These are phyloP conservation scores for Barbarea vulgaris DNA, from an alignment of 345 rosid species.

Conservation along the genomic window DNA sequence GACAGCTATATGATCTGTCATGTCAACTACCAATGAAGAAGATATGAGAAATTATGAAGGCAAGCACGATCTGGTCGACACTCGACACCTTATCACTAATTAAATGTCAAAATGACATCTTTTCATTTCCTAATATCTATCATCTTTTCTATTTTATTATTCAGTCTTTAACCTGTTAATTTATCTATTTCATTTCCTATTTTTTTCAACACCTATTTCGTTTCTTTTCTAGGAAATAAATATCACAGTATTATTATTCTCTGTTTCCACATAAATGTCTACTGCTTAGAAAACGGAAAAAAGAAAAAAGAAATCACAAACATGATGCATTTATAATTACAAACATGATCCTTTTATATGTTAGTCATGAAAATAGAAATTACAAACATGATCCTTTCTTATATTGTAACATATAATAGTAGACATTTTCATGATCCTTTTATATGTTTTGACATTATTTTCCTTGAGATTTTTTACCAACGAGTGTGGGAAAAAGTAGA, in stretches of 20 bases:
- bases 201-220: neutral
- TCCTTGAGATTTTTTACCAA: neutral
- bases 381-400: neutral
- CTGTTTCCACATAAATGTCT: neutral
- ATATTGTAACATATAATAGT: no score
- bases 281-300: neutral
- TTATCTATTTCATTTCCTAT: neutral
- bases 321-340: no score
- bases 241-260: neutral
- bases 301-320: neutral
- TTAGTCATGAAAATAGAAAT: neutral
- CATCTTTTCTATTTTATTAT: neutral
- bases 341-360: no score
- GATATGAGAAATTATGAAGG: slow-evolving; percentile 23
- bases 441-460: neutral
- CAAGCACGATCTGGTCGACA: slow-evolving; percentile 40
- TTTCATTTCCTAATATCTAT: neutral
- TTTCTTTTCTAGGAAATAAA: neutral
- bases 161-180: neutral
- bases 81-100: slow-evolving; percentile 22
- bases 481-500: neutral
- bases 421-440: neutral
- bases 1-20: slow-evolving; percentile 31
- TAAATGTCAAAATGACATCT: slow-evolving; percentile 13
- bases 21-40: slow-evolving; percentile 33